Conservation (phyloP, 129 eudicot species). For the Flaveria sonorensis region DNA sequence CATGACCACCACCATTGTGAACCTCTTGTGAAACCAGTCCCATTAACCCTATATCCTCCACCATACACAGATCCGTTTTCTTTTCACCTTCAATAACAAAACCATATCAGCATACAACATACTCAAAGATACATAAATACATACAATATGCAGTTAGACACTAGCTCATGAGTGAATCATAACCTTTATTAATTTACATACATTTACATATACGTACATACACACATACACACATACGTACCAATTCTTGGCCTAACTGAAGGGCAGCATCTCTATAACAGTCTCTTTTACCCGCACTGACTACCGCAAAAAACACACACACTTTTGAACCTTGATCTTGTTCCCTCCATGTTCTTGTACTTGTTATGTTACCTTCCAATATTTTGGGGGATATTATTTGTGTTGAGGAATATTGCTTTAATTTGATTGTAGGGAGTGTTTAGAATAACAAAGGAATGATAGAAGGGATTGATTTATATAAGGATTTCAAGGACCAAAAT, state of each 20-base stretch:
- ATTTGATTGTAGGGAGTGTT: conserved; percentile 16
- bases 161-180: background rate
- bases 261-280: conserved; percentile 71
- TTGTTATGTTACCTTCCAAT: conserved; percentile 22
- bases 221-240: conserved; percentile 21
- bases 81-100: conserved; percentile 52
- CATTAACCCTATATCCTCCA: conserved; percentile 70
- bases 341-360: conserved; percentile 37
- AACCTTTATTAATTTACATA: background rate
- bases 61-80: conserved; percentile 63
- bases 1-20: conserved; percentile 67
- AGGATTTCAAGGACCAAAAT: conserved; percentile 6
- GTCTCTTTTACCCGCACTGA: conserved; percentile 60
- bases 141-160: background rate
- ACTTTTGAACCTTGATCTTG: conserved; percentile 59
- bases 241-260: conserved; percentile 67
- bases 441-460: conserved; percentile 21
- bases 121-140: background rate
- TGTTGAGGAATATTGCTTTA: conserved; percentile 16
- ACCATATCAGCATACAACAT: background rate
- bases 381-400: conserved; percentile 3
- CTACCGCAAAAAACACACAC: conserved; percentile 78
- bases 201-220: background rate
- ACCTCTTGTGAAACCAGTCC: conserved; percentile 64
- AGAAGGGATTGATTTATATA: conserved; percentile 41